phyloP scores from a whole-genome alignment of 1,139 yeast genomes.

The Protomyces arabidopsidicola region DNA sequence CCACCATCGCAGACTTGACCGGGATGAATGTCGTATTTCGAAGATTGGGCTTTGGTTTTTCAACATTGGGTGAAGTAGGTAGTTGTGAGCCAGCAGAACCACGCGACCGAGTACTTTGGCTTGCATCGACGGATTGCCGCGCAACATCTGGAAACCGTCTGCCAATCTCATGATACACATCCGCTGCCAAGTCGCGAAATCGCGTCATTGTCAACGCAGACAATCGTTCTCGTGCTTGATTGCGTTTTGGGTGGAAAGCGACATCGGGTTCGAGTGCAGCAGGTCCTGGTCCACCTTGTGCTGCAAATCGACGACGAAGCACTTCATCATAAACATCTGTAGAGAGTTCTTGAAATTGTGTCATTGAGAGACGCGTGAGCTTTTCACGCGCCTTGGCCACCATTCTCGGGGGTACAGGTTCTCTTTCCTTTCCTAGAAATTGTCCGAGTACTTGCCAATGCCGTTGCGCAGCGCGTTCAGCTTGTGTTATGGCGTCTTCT shows the following conservation, averaged over 20 bases:
- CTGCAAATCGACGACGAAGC: slow-evolving; percentile 51
- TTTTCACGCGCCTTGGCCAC: slow-evolving; percentile 71
- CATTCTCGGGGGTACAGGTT: slow-evolving; percentile 7
- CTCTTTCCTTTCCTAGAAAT: slow-evolving; percentile 4
- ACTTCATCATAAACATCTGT: slow-evolving; percentile 93
- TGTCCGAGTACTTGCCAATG: slow-evolving; percentile 14
- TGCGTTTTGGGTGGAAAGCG: slow-evolving; percentile 86
- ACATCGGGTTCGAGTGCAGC: slow-evolving; percentile 55
- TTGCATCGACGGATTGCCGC: background rate
- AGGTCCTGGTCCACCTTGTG: slow-evolving; percentile 15
- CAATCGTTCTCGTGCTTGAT: slow-evolving; percentile 90
- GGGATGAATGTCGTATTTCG: slow-evolving; percentile 69
- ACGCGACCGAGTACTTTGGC: background rate
- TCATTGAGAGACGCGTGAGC: slow-evolving; percentile 67
- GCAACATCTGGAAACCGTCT: slow-evolving; percentile 52
- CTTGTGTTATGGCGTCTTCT: background rate
- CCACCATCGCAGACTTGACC: slow-evolving; percentile 67
- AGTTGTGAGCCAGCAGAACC: background rate
- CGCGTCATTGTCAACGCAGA: slow-evolving; percentile 77
- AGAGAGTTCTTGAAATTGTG: slow-evolving; percentile 82
- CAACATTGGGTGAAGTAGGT: background rate
- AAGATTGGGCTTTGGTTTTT: slow-evolving; percentile 32
- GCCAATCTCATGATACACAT: slow-evolving; percentile 80
- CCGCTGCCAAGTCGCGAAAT: slow-evolving; percentile 85
- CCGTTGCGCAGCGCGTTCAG: background rate